These are phyloP conservation scores for Quercus rubra DNA, from an alignment of 306 rosid genomes.

Conservation along the genomic window DNA sequence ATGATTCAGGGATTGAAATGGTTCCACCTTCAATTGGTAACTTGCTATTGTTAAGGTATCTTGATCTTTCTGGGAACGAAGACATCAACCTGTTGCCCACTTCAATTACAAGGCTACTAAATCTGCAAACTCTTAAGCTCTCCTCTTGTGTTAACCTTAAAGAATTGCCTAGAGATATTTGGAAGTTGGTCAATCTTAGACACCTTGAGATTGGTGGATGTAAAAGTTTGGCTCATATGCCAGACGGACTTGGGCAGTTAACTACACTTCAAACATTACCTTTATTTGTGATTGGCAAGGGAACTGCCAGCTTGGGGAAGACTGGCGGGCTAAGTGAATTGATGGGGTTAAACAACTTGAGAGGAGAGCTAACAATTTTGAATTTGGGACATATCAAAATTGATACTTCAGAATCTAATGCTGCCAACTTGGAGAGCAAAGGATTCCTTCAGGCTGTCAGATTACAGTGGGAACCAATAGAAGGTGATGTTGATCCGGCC, in stretches of 20 bases:
- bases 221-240: neutral
- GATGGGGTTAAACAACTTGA: neutral
- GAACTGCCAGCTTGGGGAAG: neutral
- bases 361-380: constrained; percentile 1
- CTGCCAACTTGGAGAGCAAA: neutral
- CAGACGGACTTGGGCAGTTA: neutral
- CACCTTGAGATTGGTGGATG: constrained; percentile 19
- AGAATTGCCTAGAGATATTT: constrained; percentile 11
- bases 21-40: neutral
- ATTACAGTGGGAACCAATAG: constrained; percentile 5
- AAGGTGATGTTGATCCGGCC: no score
- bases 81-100: neutral
- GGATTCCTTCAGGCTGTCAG: neutral
- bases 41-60: neutral
- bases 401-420: neutral
- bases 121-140: neutral
- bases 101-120: neutral
- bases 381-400: neutral
- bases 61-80: neutral
- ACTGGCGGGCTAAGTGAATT: neutral
- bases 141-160: constrained; percentile 5
- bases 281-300: constrained; percentile 7
- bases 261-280: constrained; percentile 8
- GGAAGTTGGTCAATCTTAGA: neutral
- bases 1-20: neutral